These are phyloP conservation scores for Solanum gandarillasii DNA, from an alignment of 257 asterid species.

Conservation along the genomic window DNA sequence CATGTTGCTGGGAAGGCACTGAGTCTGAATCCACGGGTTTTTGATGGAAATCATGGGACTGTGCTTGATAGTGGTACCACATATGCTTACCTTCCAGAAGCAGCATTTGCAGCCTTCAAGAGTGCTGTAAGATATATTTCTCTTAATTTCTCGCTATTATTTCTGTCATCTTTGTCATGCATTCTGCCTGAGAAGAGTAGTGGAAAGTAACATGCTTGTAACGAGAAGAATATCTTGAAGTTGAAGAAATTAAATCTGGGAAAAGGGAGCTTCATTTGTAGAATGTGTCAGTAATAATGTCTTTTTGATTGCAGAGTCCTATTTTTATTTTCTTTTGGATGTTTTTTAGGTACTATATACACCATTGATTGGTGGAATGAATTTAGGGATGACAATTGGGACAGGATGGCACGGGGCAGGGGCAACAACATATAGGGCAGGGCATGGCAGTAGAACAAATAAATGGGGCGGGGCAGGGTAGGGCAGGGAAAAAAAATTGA, in stretches of 20 bases:
- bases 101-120: slow-evolving; percentile 74
- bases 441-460: not conserved
- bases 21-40: slow-evolving; percentile 45
- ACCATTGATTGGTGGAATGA: not conserved
- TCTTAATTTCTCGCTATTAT: slow-evolving; percentile 1
- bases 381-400: not conserved
- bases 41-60: slow-evolving; percentile 88
- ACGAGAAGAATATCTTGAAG: not conserved
- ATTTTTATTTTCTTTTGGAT: not conserved
- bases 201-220: not conserved
- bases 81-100: slow-evolving; percentile 91
- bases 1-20: slow-evolving; percentile 94
- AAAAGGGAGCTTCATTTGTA: not conserved
- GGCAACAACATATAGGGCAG: not conserved
- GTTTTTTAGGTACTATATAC: not conserved
- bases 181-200: not conserved
- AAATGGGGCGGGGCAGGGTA: not conserved
- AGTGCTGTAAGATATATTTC: slow-evolving; percentile 60
- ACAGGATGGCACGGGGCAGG: not conserved
- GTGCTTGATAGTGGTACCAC: slow-evolving; percentile 98
- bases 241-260: not conserved
- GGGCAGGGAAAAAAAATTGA: too few relatives aligned
- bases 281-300: not conserved
- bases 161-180: not conserved
- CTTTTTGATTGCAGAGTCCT: not conserved